phyloP scores from a whole-genome alignment of 1,284 basidiomycete genomes.

The Heliocybe sulcata region DNA sequence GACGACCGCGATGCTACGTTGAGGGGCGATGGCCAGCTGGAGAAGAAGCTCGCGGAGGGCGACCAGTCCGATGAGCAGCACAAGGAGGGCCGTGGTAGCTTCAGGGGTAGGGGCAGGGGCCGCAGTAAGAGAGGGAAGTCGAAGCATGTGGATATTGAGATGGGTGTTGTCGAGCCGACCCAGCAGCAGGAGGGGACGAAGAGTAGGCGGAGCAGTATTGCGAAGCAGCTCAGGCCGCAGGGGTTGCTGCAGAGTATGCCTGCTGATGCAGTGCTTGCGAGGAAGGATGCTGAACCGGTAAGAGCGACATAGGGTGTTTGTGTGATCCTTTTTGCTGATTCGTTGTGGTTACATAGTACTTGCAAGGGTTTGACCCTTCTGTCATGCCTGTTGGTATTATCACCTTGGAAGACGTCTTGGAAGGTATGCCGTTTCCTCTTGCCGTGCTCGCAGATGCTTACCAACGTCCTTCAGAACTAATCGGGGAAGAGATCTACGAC shows the following conservation, averaged over 20 bases:
- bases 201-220: constrained; percentile 34
- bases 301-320: constrained; percentile 10
- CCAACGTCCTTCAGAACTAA: constrained; percentile 50
- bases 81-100: constrained; percentile 6
- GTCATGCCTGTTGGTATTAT: constrained; percentile 87
- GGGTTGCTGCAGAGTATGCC: constrained; percentile 75
- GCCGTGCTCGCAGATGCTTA: neutral
- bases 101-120: neutral
- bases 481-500: constrained; percentile 87
- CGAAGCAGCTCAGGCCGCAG: constrained; percentile 28
- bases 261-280: constrained; percentile 72
- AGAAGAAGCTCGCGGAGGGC: constrained; percentile 18
- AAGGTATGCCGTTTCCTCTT: constrained; percentile 43
- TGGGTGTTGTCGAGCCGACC: constrained; percentile 24
- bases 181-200: constrained; percentile 17
- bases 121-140: constrained; percentile 9
- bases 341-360: constrained; percentile 38
- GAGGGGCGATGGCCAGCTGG: constrained; percentile 20
- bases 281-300: constrained; percentile 63
- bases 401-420: constrained; percentile 88
- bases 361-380: constrained; percentile 67
- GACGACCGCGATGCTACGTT: constrained; percentile 25
- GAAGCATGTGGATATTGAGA: constrained; percentile 27
- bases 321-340: neutral
- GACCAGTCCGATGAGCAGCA: constrained; percentile 8